Evolutionary conservation across 257 asterid species (phyloP).

Genomic region (Nicotiana otophora): DNA sequence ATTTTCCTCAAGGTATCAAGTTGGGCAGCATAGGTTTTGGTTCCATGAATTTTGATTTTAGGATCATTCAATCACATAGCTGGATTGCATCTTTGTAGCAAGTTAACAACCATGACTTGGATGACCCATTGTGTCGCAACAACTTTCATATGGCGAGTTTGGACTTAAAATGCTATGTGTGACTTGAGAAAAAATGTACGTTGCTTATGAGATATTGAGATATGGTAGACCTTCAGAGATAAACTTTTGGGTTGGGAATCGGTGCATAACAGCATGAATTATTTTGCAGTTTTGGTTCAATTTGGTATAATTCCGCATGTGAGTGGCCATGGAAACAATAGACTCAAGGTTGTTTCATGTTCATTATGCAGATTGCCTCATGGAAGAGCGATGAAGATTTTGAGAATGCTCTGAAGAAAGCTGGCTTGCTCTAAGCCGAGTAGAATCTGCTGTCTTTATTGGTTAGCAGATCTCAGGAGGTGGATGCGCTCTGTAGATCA

Average conservation of each 20-base stretch:
- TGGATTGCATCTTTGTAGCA: background rate
- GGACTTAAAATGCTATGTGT: background rate
- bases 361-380: conserved; percentile 44
- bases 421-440: conserved; percentile 43
- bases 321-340: background rate
- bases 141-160: background rate
- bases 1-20: too few species aligned
- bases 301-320: background rate
- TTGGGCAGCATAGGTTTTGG: background rate
- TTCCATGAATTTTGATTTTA: background rate
- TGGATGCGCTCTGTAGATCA: background rate
- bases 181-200: background rate
- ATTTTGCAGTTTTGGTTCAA: background rate
- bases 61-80: background rate
- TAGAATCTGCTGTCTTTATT: background rate
- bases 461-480: background rate
- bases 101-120: background rate
- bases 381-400: conserved; percentile 46
- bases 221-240: background rate
- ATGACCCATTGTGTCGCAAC: background rate
- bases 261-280: background rate
- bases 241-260: background rate
- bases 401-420: conserved; percentile 48
- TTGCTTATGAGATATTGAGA: background rate
- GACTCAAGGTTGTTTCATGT: background rate